Percentiles rank a stretch among this genome's conserved stretches.
These are phyloP conservation scores for Candida pini DNA, from an alignment of 805 yeast species.

Conservation along the genomic window DNA sequence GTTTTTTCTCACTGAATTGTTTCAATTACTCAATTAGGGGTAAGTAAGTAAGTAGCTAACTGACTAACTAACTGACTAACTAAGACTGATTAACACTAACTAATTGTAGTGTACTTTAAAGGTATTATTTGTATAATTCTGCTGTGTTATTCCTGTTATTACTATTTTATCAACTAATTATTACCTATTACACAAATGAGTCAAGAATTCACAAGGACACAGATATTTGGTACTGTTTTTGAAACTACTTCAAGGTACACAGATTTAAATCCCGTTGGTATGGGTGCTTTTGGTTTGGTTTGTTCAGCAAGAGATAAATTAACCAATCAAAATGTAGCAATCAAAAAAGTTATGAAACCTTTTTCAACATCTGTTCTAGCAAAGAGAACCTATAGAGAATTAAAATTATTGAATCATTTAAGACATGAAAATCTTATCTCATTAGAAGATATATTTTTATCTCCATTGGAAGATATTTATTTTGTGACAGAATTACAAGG, in stretches of 20 bases:
- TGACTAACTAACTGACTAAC: too few species aligned
- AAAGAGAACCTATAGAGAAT: slow-evolving; percentile 92
- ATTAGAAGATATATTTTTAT: slow-evolving; percentile 85
- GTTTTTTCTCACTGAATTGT: too few species aligned
- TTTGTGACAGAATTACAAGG: slow-evolving; percentile 97
- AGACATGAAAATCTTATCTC: slow-evolving; percentile 93
- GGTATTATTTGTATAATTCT: too few species aligned
- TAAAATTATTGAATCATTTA: slow-evolving; percentile 86
- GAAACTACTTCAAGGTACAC: slow-evolving; percentile 87
- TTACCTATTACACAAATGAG: slow-evolving; percentile 19
- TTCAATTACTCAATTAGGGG: too few species aligned
- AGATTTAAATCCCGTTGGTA: slow-evolving; percentile 95
- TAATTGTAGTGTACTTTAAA: too few species aligned
- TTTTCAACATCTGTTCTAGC: slow-evolving; percentile 92
- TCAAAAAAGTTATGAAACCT: slow-evolving; percentile 96
- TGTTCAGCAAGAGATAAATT: slow-evolving; percentile 93
- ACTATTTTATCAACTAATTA: too few species aligned
- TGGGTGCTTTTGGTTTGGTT: slow-evolving; percentile 99
- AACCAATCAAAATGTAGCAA: slow-evolving; percentile 91
- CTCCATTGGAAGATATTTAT: slow-evolving; percentile 92
- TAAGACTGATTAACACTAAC: too few species aligned
- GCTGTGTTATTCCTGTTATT: too few species aligned
- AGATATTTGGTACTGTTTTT: slow-evolving; percentile 91
- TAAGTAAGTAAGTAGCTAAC: too few species aligned
- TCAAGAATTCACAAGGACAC: slow-evolving; percentile 60